A percentile compares a stretch with the other conserved stretches of the same genome.
Evolutionary conservation across 768 basidiomycete species (phyloP).

Genomic region (Hypsizygus marmoreus): DNA sequence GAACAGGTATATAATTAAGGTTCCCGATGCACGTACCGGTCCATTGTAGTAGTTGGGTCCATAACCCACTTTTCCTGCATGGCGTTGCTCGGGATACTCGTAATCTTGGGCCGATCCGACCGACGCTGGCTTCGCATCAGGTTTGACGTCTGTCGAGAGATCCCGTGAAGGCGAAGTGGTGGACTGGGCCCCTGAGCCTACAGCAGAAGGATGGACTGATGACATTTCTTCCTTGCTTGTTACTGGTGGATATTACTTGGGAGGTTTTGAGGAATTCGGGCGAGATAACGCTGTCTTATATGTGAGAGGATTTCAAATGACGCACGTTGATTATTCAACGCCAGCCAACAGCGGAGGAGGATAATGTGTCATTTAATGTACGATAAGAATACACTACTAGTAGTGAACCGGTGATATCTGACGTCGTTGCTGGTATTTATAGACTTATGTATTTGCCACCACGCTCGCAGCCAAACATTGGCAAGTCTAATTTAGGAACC

Average conservation of each 20-base stretch:
- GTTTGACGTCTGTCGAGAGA: not conserved
- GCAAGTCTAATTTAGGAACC: too few relatives aligned
- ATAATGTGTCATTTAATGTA: not conserved
- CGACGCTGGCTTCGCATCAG: not conserved
- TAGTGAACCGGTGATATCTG: too few relatives aligned
- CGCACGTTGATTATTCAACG: too few relatives aligned
- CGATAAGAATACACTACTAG: too few relatives aligned
- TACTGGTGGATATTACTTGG: not conserved
- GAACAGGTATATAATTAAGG: not conserved
- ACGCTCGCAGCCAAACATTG: too few relatives aligned
- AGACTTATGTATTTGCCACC: too few relatives aligned
- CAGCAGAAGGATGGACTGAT: constrained; percentile 13
- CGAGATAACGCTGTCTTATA: constrained; percentile 7
- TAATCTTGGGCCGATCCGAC: constrained; percentile 3
- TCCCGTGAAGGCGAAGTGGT: not conserved
- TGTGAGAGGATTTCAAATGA: too few relatives aligned
- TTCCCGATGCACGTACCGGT: constrained; percentile 29
- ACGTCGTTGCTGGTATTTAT: too few relatives aligned
- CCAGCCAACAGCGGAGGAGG: not conserved
- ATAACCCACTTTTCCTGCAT: constrained; percentile 45
- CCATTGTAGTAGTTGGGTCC: constrained; percentile 40
- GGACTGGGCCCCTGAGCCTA: constrained; percentile 8
- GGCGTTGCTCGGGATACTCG: constrained; percentile 41
- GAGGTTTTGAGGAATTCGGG: not conserved
- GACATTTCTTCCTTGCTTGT: constrained; percentile 7